Conservation (phyloP, 441 rosid species). For the Populus tomentosa region DNA sequence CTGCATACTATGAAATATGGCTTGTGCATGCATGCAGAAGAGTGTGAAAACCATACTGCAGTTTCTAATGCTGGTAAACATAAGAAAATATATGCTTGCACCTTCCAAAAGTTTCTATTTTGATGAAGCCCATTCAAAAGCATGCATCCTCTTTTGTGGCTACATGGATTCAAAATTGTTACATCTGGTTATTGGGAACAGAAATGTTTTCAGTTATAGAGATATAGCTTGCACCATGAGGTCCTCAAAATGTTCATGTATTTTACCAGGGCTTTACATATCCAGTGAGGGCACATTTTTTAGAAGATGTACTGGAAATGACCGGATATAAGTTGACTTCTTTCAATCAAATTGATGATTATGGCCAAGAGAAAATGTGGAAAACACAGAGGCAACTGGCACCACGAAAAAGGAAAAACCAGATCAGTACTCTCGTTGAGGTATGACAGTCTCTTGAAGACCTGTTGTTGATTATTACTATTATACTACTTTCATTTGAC, state of each 20-base stretch:
- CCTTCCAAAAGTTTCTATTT: neutral
- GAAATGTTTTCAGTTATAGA: neutral
- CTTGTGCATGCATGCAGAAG: neutral
- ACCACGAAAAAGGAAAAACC: conserved; percentile 36
- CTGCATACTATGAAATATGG: neutral
- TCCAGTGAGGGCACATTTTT: conserved; percentile 79
- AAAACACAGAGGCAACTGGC: conserved; percentile 91
- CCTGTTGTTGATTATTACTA: neutral
- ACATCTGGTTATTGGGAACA: conserved; percentile 2
- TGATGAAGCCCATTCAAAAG: neutral
- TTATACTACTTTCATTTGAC: conserved; percentile 15
- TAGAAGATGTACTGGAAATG: conserved; percentile 87
- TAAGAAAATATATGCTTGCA: neutral
- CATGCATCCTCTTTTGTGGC: neutral
- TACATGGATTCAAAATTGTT: neutral
- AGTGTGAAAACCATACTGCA: conserved; percentile 2
- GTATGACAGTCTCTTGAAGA: conserved; percentile 31
- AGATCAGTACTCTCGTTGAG: conserved; percentile 84
- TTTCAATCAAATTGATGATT: conserved; percentile 40
- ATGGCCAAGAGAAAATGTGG: conserved; percentile 98
- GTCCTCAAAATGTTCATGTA: conserved; percentile 11
- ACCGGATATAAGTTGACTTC: conserved; percentile 78
- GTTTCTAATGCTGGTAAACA: neutral
- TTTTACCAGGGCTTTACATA: conserved; percentile 78
- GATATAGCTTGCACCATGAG: neutral